These are phyloP conservation scores for Cadophora sp. DNA, from an alignment of 2,329 filamentous ascomycete genomes.

Conservation along the genomic window DNA sequence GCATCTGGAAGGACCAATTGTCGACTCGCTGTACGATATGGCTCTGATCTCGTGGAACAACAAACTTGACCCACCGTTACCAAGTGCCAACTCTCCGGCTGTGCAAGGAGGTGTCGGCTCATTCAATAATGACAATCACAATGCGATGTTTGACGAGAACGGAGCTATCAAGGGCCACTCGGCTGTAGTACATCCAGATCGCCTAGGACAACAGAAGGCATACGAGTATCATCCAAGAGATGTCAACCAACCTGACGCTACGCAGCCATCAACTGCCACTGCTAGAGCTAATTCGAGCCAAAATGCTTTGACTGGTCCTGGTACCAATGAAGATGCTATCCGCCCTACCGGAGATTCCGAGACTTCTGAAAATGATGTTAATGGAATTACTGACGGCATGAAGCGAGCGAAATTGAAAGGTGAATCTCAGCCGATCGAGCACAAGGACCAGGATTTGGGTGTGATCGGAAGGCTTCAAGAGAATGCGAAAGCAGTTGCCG, in stretches of 20 bases:
- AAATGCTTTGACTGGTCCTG: conserved; percentile 27
- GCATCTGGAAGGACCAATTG: conserved; percentile 77
- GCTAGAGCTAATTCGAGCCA: neutral
- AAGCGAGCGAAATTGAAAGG: conserved; percentile 23
- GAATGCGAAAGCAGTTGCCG: conserved; percentile 34
- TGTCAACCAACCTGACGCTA: conserved; percentile 29
- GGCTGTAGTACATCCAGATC: conserved; percentile 30
- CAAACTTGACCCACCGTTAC: conserved; percentile 63
- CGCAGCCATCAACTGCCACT: neutral
- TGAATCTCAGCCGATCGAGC: conserved; percentile 13
- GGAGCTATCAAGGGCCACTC: conserved; percentile 44
- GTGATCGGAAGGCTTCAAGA: conserved; percentile 30
- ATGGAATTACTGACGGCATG: conserved; percentile 15
- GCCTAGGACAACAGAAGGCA: conserved; percentile 25
- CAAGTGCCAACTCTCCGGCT: conserved; percentile 59
- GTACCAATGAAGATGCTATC: conserved; percentile 31
- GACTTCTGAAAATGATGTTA: conserved; percentile 1
- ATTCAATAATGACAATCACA: conserved; percentile 32
- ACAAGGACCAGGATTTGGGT: conserved; percentile 30
- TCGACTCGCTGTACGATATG: conserved; percentile 78
- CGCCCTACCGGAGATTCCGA: conserved; percentile 17
- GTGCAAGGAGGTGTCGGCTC: conserved; percentile 41
- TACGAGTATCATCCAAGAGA: conserved; percentile 31
- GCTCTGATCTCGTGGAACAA: conserved; percentile 76
- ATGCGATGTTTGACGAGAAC: conserved; percentile 41